A percentile compares a stretch with the other conserved stretches of the same genome.
phyloP scores from a whole-genome alignment of 2,329 filamentous ascomycete species.

The Dryadomyces quercus-mongolicae region DNA sequence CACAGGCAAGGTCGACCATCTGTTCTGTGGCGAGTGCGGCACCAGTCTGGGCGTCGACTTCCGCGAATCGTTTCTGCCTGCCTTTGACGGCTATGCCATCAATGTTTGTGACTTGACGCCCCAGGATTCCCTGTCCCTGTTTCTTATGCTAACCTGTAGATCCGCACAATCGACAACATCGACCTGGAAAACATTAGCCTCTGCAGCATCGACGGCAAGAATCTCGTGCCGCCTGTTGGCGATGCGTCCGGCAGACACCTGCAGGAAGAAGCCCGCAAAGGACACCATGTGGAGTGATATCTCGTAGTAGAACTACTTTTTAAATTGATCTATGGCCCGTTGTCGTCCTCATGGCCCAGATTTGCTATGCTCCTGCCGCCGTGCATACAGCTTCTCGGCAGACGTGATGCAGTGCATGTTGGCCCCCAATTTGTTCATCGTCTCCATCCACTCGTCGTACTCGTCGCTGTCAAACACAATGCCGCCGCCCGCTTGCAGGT shows the following conservation, averaged over 20 bases:
- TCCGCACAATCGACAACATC: conserved; percentile 26
- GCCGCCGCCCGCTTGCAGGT: conserved; percentile 79
- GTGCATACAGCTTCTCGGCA: conserved; percentile 57
- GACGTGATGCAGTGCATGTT: conserved; percentile 81
- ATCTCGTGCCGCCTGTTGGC: conserved; percentile 19
- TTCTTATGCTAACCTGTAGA: not conserved
- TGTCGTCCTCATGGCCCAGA: too few species aligned
- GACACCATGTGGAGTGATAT: not conserved
- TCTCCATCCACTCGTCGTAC: conserved; percentile 89
- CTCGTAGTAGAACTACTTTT: too few species aligned
- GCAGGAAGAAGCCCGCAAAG: not conserved
- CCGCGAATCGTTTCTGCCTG: conserved; percentile 14
- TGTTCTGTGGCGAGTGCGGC: conserved; percentile 36
- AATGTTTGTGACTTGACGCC: conserved; percentile 20
- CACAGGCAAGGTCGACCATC: conserved; percentile 32
- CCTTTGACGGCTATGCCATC: conserved; percentile 26
- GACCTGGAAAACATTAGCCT: conserved; percentile 26
- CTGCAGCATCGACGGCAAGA: conserved; percentile 23
- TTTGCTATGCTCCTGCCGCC: conserved; percentile 14
- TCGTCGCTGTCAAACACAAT: conserved; percentile 91
- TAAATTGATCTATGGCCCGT: too few species aligned
- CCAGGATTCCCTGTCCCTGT: not conserved
- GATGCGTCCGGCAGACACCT: conserved; percentile 24
- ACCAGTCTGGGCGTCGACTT: conserved; percentile 35
- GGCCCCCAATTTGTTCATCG: conserved; percentile 83